These are phyloP conservation scores for Guyanaporus albipodus DNA, from an alignment of 768 basidiomycete genomes.

Conservation along the genomic window DNA sequence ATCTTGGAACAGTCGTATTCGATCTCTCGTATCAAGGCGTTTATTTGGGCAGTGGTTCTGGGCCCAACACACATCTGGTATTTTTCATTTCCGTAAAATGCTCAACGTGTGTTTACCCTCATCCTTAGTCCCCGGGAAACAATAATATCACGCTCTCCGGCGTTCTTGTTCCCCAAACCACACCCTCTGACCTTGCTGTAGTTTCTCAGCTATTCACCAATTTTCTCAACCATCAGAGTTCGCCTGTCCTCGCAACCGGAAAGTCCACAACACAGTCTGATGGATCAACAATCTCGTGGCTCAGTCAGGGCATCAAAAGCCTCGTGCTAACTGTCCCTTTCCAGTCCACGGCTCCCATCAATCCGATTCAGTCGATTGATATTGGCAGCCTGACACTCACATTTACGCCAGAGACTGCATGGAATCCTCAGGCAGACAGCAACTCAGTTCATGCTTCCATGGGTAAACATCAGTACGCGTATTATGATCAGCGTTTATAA, in stretches of 20 bases:
- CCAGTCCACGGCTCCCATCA: conserved; percentile 44
- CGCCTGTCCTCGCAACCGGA: conserved; percentile 58
- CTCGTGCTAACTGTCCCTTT: conserved; percentile 64
- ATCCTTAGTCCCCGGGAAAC: conserved; percentile 42
- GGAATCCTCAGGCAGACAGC: conserved; percentile 55
- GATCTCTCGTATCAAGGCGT: conserved; percentile 55
- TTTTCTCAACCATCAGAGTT: conserved; percentile 61
- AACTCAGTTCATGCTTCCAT: conserved; percentile 57
- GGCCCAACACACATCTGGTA: conserved; percentile 50
- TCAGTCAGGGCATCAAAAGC: conserved; percentile 54
- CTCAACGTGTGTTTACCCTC: conserved; percentile 1
- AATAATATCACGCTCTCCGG: conserved; percentile 61
- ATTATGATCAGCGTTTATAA: neutral
- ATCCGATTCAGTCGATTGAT: conserved; percentile 60
- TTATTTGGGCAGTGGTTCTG: conserved; percentile 52
- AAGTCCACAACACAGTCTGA: conserved; percentile 55
- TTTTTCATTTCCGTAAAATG: neutral
- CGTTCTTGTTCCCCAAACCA: conserved; percentile 50
- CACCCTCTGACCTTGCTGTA: conserved; percentile 39
- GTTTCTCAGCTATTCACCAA: conserved; percentile 65
- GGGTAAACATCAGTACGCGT: conserved; percentile 34
- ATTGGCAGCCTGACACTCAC: conserved; percentile 57
- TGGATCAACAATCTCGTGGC: conserved; percentile 59
- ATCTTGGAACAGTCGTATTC: conserved; percentile 65
- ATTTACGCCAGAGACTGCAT: conserved; percentile 52